Evolutionary conservation across 2,329 filamentous ascomycete species (phyloP), one percentile per base, ranked within the genome.

Genomic region (Pseudogymnoascus sp.): DNA sequence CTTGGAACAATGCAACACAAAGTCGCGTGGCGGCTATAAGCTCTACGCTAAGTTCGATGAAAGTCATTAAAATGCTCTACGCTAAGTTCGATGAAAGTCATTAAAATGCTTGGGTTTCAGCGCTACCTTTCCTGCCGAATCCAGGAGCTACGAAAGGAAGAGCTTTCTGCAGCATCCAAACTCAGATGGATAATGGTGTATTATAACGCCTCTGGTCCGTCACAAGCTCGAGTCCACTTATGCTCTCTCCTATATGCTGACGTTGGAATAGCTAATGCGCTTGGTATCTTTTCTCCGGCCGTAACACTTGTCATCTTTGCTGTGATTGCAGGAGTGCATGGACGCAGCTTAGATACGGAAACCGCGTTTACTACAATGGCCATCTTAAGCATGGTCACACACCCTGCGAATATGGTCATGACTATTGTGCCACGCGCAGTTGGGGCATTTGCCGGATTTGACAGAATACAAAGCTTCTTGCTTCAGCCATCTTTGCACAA

Each of bases 1-100:
- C 66, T 6, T 79, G 77, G 77, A 78, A 75, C 27, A 61, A 58
- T 2, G 75, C 77, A 8, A 79, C 74, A 1, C 76, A 79, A 62
- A 68, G 67, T 5, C 74, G 78, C 0, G 71, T 79, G 5, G 69
- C 75, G 4, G 66, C 71, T 27, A 75, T 73, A 3, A 74, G 68
- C 21, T 65, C 71, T 1, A 68, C 76, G 31, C 63, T 80, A 5
- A 65, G 68, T 3, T 69, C 72, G 0, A 74, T 78, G 27, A 78
- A 77, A 58, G 68, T 65, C 3, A 63, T 79, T n/a, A 79, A 78
- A 62, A 75, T 76, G 70, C 68, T 78, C 71, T 1, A 68, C 76
- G 31, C 63, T 80, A 5, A 65, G 68, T 3, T 69, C 72, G 0
- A 74, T 78, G 27, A 78, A 77, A 58, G 68, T 65, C 3, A 63